Conservation (phyloP, 75 land plant species). For the Sequoia sempervirens region DNA sequence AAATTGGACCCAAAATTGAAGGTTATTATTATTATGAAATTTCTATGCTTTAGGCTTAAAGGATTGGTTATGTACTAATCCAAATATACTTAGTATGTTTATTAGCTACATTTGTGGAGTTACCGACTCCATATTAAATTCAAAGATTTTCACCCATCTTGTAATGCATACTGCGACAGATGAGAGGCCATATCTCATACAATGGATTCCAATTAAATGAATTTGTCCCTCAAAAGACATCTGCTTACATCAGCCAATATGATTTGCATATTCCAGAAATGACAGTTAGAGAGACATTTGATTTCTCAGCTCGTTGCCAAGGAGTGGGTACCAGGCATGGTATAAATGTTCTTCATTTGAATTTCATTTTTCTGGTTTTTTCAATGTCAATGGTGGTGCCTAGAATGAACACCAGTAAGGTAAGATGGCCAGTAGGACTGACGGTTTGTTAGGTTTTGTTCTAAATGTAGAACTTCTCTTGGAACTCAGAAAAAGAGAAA, state of each 20-base stretch:
- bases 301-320: constrained; percentile 48
- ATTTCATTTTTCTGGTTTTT: neutral
- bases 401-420: neutral
- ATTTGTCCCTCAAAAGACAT: constrained; percentile 51
- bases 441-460: neutral
- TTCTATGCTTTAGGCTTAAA: no score
- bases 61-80: no score
- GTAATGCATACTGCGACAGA: constrained; percentile 10
- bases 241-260: constrained; percentile 56
- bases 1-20: constrained; percentile 10
- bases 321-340: constrained; percentile 48
- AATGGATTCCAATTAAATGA: constrained; percentile 45
- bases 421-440: neutral
- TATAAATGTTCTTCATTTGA: neutral
- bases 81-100: neutral
- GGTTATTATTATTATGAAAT: constrained; percentile 4
- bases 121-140: no score
- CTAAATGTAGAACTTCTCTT: constrained; percentile 20
- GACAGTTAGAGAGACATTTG: constrained; percentile 60
- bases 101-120: neutral
- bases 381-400: neutral
- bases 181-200: constrained; percentile 43
- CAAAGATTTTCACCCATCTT: no score
- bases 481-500: constrained; percentile 21
- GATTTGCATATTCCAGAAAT: constrained; percentile 50